phyloP scores from a whole-genome alignment of 257 asterid species.

The Lavandula angustifolia region DNA sequence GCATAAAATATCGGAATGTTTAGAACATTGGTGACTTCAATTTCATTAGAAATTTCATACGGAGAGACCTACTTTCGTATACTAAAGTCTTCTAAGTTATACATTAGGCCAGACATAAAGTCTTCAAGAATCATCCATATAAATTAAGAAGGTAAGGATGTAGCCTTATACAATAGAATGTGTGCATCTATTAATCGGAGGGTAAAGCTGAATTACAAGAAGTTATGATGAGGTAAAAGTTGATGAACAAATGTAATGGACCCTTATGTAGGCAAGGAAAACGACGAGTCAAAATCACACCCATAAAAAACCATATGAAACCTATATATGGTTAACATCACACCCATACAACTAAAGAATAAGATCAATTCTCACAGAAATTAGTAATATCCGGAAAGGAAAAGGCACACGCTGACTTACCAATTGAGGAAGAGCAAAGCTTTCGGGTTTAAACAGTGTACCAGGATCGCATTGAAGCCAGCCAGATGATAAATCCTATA shows the following conservation, averaged over 20 bases:
- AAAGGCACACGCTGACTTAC: constrained; percentile 33
- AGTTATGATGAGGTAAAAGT: neutral
- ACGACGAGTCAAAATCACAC: constrained; percentile 21
- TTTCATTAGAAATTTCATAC: neutral
- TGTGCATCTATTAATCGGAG: neutral
- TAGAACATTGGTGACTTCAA: neutral
- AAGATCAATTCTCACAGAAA: neutral
- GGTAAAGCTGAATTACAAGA: neutral
- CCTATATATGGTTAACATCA: neutral
- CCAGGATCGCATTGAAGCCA: constrained; percentile 94
- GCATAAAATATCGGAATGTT: neutral
- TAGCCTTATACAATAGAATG: neutral
- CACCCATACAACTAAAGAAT: neutral
- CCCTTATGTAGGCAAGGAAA: neutral
- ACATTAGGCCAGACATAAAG: neutral
- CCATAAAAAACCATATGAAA: too few relatives aligned
- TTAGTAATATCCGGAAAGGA: neutral
- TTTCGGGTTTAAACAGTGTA: constrained; percentile 60
- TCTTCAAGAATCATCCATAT: neutral
- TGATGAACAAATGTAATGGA: neutral
- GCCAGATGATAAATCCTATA: constrained; percentile 79
- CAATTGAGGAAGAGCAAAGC: constrained; percentile 57
- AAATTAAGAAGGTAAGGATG: neutral
- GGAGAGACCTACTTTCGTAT: neutral
- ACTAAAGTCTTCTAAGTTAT: neutral